Conservation (phyloP, 352 stramenopile species). For the Globisporangium irregulare region DNA sequence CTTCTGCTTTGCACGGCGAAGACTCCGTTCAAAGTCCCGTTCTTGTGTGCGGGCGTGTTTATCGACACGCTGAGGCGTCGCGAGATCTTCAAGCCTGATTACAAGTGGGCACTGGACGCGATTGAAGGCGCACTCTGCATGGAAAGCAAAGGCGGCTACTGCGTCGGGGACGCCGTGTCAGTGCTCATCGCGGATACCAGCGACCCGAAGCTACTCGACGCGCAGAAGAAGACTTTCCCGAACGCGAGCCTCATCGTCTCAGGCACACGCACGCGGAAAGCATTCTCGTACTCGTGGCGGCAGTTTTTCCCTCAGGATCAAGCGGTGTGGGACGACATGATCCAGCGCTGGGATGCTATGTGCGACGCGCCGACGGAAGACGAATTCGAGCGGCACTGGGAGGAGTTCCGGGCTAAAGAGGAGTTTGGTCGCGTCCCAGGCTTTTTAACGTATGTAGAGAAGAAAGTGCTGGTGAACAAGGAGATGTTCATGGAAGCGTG, state of each 20-base stretch:
- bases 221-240: slow-evolving; percentile 7
- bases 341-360: slow-evolving; percentile 1
- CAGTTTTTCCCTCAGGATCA: neutral
- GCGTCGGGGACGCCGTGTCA: slow-evolving; percentile 2
- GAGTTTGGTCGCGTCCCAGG: slow-evolving; percentile 3
- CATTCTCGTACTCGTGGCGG: neutral
- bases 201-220: neutral
- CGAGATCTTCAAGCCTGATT: neutral
- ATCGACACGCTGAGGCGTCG: neutral
- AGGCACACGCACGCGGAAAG: neutral
- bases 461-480: slow-evolving; percentile 7
- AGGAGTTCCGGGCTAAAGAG: neutral
- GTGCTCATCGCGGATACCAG: neutral
- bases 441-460: neutral
- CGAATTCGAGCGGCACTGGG: neutral
- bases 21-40: slow-evolving; percentile 6
- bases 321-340: slow-evolving; percentile 1
- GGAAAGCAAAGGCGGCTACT: neutral
- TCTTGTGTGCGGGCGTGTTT: slow-evolving; percentile 6
- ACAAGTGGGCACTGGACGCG: slow-evolving; percentile 5
- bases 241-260: slow-evolving; percentile 3
- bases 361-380: neutral
- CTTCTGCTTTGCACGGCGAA: slow-evolving; percentile 1
- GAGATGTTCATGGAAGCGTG: slow-evolving; percentile 7
- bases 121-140: slow-evolving; percentile 4